Evolutionary conservation across 176 grass and related monocot species (phyloP), one percentile per base, ranked within the genome.

Genomic region (Tillandsia fasciculata): DNA sequence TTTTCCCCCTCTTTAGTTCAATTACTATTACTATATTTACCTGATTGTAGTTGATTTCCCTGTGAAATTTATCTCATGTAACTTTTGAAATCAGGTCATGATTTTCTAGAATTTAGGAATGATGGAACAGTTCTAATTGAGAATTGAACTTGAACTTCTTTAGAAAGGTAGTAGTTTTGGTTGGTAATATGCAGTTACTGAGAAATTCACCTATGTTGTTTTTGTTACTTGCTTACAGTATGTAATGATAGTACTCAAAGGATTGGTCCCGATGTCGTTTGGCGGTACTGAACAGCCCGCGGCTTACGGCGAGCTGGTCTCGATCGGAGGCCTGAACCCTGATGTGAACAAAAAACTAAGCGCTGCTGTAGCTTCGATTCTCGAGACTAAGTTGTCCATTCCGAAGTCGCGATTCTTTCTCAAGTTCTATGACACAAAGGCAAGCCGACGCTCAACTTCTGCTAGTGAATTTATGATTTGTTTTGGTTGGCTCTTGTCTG

Each of bases 391-490:
- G 72, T 64, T 85, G 64, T 85, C 83, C 0, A 15, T 85, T 54
- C 63, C 78, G 11, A 77, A 75, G 63, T 68, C 77, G 17, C 72
- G 77, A 0, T 85, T 85, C 79, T 85, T 76, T 63, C 64, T 85
- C 71, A 85, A 85, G 77, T 85, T 85, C 48, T 85, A 85, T 15
- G 83, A 85, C 66, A 64, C 79, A 23, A 70, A 80, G 83, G 83
- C 53, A 76, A 64, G 68, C 59, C 50, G 20, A 22, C 52, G 50
- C 71, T 72, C 1, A 61, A n/a, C 22, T 61, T 61, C 53, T 57
- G 8, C 15, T 1, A 61, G 3, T 18, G 0, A 61, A 22, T n/a
- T 1, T 23, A 61, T 61, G 56, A 18, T 61, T 7, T 18, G 56
- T 20, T 20, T 61, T 61, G 5, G 22, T 20, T 17, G 56, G 15